Conservation (phyloP, 306 rosid species). For the Spatholobus suberectus region DNA sequence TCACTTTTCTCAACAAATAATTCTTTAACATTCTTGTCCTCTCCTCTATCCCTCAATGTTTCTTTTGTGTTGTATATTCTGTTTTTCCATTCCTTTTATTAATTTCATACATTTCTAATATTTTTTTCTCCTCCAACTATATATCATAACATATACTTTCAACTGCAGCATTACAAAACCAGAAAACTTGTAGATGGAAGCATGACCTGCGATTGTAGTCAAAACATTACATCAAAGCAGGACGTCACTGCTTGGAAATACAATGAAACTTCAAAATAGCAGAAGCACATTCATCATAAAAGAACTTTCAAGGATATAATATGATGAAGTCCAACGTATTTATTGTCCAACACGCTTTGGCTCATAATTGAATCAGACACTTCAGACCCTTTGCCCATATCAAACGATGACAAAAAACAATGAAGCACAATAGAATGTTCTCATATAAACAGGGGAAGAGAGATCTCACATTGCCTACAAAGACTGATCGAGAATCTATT, state of each 20-base stretch:
- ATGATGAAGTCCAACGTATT: background rate
- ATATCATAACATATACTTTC: conserved; percentile 44
- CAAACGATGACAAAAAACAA: conserved; percentile 12
- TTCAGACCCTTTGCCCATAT: background rate
- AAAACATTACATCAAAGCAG: conserved; percentile 56
- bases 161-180: conserved; percentile 51
- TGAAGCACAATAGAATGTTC: background rate
- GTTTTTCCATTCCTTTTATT: conserved; percentile 27
- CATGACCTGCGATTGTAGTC: conserved; percentile 55
- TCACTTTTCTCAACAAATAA: background rate
- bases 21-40: conserved; percentile 14
- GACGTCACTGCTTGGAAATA: conserved; percentile 34
- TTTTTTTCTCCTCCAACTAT: conserved; percentile 26
- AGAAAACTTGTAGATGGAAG: conserved; percentile 59
- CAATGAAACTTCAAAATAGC: conserved; percentile 25
- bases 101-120: conserved; percentile 7
- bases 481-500: conserved; percentile 74
- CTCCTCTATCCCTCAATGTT: background rate
- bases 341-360: background rate
- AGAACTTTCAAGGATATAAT: background rate
- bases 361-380: conserved; percentile 23
- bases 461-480: conserved; percentile 80
- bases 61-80: background rate
- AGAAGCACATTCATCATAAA: conserved; percentile 20
- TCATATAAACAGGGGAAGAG: conserved; percentile 32